Base-by-base conservation (phyloP, 352 stramenopile genomes). In the Globisporangium yorkense region DNA sequence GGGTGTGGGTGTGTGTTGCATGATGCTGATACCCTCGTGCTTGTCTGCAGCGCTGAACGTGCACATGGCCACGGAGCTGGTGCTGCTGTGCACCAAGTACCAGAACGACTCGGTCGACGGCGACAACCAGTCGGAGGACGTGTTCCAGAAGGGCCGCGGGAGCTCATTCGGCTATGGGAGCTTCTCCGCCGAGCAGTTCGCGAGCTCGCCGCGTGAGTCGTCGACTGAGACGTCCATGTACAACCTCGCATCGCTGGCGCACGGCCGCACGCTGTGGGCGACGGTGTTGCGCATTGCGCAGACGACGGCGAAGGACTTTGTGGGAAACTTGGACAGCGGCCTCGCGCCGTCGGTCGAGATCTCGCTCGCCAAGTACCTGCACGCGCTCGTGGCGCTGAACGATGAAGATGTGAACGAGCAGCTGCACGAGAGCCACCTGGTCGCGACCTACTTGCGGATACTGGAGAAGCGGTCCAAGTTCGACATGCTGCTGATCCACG, bases 401-500 rank as follows among this genome's bases (percentile, higher is more conserved):
- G 82, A 92, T 50, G 52, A 63, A 5, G 65, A 75, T 3, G 50
- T 92, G 15, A 79, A 94, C 56, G 66, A 75, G n/a, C 67, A 81
- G 49, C 66, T 94, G 7, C 82, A 91, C 63, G 68, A 77, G 27
- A 71, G 63, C 41, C 68, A 63, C 8, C 63, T 94, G 8, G 75
- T 92, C 46, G 70, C 76, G 48, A 72, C 71, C n/a, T 94, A 94
- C 57, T 62, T 94, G 2, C 48, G 68, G 29, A 71, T 89, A 39
- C 59, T 94, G 12, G 71, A 84, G 55, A 72, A 74, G 20, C 82
- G 83, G 18, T 76, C 85, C 51, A 75, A 72, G 24, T 92, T 91
- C 39, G 85, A 94, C 51, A 94, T 94, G 85, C 68, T 94, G 27
- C 68, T 92, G n/a, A 92, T 94, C 51, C 85, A 92, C 65, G 68